These are phyloP conservation scores for Eucalyptus curtisii DNA, from an alignment of 345 rosid genomes.

Conservation along the genomic window DNA sequence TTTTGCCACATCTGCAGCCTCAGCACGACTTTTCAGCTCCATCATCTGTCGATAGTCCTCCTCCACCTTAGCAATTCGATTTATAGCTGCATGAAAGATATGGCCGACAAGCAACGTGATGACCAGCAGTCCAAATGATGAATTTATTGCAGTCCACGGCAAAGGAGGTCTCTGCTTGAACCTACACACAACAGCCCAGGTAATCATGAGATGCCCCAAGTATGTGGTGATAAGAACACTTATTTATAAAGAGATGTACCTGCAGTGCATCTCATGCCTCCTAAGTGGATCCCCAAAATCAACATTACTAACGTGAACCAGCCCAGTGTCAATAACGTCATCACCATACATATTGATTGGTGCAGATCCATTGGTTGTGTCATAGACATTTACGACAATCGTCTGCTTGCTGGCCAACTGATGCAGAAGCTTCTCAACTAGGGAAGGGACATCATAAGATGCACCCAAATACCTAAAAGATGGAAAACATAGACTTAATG, in stretches of 20 bases:
- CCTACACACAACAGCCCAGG: constrained; percentile 16
- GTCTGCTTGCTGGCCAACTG: constrained; percentile 94
- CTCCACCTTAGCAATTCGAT: constrained; percentile 66
- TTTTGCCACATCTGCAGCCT: constrained; percentile 97
- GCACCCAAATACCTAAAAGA: constrained; percentile 79
- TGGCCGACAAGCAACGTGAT: constrained; percentile 66
- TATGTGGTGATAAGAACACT: neutral
- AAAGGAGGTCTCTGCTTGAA: constrained; percentile 66
- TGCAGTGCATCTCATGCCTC: constrained; percentile 95
- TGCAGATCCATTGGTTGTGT: constrained; percentile 62
- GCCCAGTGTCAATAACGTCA: constrained; percentile 53
- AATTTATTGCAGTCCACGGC: constrained; percentile 73
- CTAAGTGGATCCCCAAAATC: constrained; percentile 93
- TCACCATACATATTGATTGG: constrained; percentile 76
- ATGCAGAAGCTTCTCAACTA: constrained; percentile 90
- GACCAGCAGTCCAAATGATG: constrained; percentile 46
- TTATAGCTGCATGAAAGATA: constrained; percentile 69
- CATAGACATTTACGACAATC: constrained; percentile 81
- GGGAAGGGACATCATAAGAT: constrained; percentile 90
- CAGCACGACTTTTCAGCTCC: constrained; percentile 87
- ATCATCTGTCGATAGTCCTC: constrained; percentile 62
- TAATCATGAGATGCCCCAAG: neutral
- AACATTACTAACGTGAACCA: constrained; percentile 42
- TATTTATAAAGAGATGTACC: constrained; percentile 20
- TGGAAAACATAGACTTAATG: neutral